Evolutionary conservation across 1,284 basidiomycete species (phyloP), one percentile per base, ranked within the genome.

Genomic region (Rhodotorula sp.): DNA sequence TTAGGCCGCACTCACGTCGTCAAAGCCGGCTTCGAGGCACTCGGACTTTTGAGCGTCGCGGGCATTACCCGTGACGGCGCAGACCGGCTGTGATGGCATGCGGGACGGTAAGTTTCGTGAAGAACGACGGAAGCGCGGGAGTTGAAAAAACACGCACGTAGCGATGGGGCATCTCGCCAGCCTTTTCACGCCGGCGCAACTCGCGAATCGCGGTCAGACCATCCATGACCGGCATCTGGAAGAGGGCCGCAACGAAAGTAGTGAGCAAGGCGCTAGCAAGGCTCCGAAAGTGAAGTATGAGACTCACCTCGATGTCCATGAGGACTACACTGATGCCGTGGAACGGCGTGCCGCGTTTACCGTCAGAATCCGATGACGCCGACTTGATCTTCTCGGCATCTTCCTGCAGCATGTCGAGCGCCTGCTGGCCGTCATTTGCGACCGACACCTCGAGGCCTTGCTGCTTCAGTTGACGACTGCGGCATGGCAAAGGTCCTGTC

Each of bases 371-470:
- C 18, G 46, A 16, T 7, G 14, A 5, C 12, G 8, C 14, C 39
- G n/a, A 43, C 18, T 61, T 34, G 8, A 23, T 52, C 26, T 57
- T 48, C 18, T 57, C 21, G 18, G 63, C 62, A 31, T 67, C 68
- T 39, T 23, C 29, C 18, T 51, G 56, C 15, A 58, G 62, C 1
- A 15, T 58, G 43, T 83, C 80, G 43, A 84, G 73, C 5, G 81
- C 83, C 69, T 84, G 82, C 4, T 81, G 77, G 10, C 83, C 84
- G 69, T 84, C 81, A 66, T 75, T 79, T 14, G 83, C 83, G 48
- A 81, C 79, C 68, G 81, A 79, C 56, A 80, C 81, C 2, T 76
- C 78, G 51, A 81, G 72, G 12, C 81, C 81, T 4, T 80, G 79
- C 64, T 81, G 81, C 57, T 78, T 71, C 34, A 84, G 78, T 70